Evolutionary conservation across 345 rosid genomes (phyloP), one percentile per base, ranked within the genome.

Genomic region (Citrus mangshanensis): DNA sequence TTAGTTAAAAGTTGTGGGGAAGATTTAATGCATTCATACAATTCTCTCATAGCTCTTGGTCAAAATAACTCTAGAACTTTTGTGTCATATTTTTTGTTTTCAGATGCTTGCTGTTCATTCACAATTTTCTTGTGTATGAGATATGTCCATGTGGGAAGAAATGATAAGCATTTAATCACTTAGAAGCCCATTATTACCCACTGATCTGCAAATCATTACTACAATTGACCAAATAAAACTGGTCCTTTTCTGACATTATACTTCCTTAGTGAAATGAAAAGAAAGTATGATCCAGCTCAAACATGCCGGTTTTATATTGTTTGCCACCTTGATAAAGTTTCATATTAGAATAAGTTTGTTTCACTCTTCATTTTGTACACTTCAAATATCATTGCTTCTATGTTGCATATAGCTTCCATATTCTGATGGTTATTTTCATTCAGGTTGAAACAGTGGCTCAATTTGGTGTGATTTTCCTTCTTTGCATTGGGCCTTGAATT

Each of bases 401-500:
- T 55, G 14, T 55, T 21, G 22, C 27, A 1, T 58, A 68, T 59
- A 34, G 58, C 40, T 58, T 49, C 16, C 62, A 24, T 73, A 69
- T 63, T 49, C 56, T 77, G 65, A 72, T 38, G 66, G 69, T 38
- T 69, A 34, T 76, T 61, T 75, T 62, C 38, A 25, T 73, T 61
- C 69, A 89, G 92, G 90, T 89, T 75, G 92, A 89, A 82, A 89
- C 92, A 19, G 92, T 89, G 74, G 92, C 92, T 65, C 92, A 89
- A 75, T 89, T 89, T 79, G 92, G 92, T 69, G 92, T 89, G 24
- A 86, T 89, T 79, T 87, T 89, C 79, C 89, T 89, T 77, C 56
- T 89, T 89, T 79, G 92, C 90, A 9, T 73, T 87, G 73, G 92
- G 92, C 75, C 82, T 89, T 62, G 92, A 89, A 85, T 89, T 89